phyloP scores from a whole-genome alignment of 2,329 filamentous ascomycete species.

The Sarocladium oryzae region DNA sequence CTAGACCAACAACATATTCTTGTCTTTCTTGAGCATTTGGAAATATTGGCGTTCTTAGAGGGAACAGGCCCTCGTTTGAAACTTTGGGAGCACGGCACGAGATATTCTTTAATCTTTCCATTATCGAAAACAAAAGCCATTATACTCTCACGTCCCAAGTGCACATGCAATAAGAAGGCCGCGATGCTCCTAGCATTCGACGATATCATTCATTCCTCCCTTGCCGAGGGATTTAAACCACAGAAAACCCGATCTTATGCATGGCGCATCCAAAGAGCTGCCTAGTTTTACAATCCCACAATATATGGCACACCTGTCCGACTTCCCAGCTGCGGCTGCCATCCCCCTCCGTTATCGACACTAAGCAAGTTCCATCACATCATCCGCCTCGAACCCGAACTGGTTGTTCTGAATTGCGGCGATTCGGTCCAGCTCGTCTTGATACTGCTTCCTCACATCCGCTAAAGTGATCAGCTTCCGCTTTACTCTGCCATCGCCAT shows the following conservation, averaged over 20 bases:
- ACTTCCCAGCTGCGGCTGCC: constrained; percentile 7
- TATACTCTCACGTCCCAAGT: background rate
- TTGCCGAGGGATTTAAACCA: constrained; percentile 25
- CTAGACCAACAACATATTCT: constrained; percentile 13
- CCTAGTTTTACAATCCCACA: constrained; percentile 4
- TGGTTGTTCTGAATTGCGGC: constrained; percentile 83
- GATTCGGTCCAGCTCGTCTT: constrained; percentile 81
- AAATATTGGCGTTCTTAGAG: constrained; percentile 9
- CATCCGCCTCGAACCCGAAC: constrained; percentile 64
- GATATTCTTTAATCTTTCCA: constrained; percentile 4
- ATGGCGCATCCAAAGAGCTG: constrained; percentile 9
- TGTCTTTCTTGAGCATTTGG: constrained; percentile 16
- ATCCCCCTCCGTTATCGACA: constrained; percentile 5
- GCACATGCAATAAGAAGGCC: too few species aligned
- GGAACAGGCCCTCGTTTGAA: constrained; percentile 7
- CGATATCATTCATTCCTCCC: constrained; percentile 2
- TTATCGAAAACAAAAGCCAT: background rate
- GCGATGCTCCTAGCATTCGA: background rate
- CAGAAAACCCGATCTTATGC: constrained; percentile 12
- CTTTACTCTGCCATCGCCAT: constrained; percentile 30
- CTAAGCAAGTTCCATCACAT: constrained; percentile 47
- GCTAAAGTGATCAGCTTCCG: constrained; percentile 78
- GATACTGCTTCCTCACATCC: constrained; percentile 83
- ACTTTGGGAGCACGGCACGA: constrained; percentile 1
- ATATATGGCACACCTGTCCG: constrained; percentile 8